Conservation (phyloP, 345 rosid genomes). For the Firmiana major region DNA sequence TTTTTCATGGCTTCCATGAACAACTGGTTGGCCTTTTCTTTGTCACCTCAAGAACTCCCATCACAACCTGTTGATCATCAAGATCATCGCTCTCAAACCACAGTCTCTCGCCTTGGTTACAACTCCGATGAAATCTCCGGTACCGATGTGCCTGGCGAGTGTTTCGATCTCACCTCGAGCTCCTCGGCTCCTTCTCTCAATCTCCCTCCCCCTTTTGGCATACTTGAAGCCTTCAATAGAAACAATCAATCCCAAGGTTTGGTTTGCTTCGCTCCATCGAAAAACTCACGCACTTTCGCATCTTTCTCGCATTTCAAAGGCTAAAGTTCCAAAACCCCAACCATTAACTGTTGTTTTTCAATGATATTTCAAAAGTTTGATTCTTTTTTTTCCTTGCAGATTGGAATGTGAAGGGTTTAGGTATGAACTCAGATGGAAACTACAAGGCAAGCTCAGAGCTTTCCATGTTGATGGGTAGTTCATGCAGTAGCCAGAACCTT, state of each 20-base stretch:
- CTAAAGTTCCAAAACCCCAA: slow-evolving; percentile 18
- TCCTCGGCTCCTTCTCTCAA: slow-evolving; percentile 38
- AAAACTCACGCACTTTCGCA: neutral
- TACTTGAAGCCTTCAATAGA: slow-evolving; percentile 56
- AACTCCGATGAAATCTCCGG: slow-evolving; percentile 36
- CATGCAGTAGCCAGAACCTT: slow-evolving; percentile 36
- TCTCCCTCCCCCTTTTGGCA: slow-evolving; percentile 49
- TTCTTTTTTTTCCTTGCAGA: slow-evolving; percentile 30
- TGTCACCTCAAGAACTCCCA: slow-evolving; percentile 57
- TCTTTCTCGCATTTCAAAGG: slow-evolving; percentile 13
- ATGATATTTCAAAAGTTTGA: neutral
- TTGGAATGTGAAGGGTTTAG: slow-evolving; percentile 57
- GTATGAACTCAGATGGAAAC: slow-evolving; percentile 27
- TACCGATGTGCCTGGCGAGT: slow-evolving; percentile 41
- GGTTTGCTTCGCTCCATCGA: neutral
- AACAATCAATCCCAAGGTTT: slow-evolving; percentile 68
- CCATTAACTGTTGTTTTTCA: neutral
- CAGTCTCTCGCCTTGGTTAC: slow-evolving; percentile 26
- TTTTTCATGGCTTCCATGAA: slow-evolving; percentile 34
- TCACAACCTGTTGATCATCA: slow-evolving; percentile 35
- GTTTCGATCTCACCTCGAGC: slow-evolving; percentile 44
- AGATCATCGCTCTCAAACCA: slow-evolving; percentile 33
- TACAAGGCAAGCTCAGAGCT: slow-evolving; percentile 25
- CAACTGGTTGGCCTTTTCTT: slow-evolving; percentile 85
- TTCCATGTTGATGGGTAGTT: slow-evolving; percentile 29